Evolutionary conservation across 495 filamentous ascomycete species (phyloP), one percentile per base, ranked within the genome.

Genomic region (Clohesyomyces aquaticus): DNA sequence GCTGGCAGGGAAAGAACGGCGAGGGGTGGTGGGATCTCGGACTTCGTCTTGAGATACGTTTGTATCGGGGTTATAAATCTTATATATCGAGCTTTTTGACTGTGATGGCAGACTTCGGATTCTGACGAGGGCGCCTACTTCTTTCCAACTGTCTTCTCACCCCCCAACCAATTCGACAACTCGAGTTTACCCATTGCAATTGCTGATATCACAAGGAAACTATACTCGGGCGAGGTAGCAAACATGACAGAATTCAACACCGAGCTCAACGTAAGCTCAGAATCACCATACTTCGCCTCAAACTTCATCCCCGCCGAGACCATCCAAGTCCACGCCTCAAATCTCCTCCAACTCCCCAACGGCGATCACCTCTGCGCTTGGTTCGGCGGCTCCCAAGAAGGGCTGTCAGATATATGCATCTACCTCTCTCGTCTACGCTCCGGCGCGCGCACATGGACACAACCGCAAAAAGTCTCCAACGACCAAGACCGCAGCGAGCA

Each of bases 311-410:
- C 41, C 1, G 55, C 41, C 6, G 47, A 41, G 9, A 59, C 55
- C 26, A 42, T 59, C 16, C 55, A 59, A 28, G 43, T 49, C 14
- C 55, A 59, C 38, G 55, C 55, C n/a, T 59, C 55, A 3, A 59
- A 59, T 35, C 55, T 59, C 16, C 41, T 59, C 10, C 55, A 59
- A 35, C 42, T 59, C 16, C 55, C 55, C 2, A 59, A 46, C 27
- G 55, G 55, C 10, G 55, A 59, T 23, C 43, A 48, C 11, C 26
- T 59, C 1, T 59, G 55, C 43, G 55, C 55, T n/a, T 59, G 55
- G 55, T 59, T 59, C 19, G 55, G 55, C 11, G 55, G 55, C 29
- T 59, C 55, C 19, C 55, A 59, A 28, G 55, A 59, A 59, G 55
- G 55, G 16, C 25, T 59, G 9, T 43, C 29, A 6, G 55, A 59